Evolutionary conservation across 192 early-diverging fungal species (phyloP).

Genomic region (Coemansia sp.): DNA sequence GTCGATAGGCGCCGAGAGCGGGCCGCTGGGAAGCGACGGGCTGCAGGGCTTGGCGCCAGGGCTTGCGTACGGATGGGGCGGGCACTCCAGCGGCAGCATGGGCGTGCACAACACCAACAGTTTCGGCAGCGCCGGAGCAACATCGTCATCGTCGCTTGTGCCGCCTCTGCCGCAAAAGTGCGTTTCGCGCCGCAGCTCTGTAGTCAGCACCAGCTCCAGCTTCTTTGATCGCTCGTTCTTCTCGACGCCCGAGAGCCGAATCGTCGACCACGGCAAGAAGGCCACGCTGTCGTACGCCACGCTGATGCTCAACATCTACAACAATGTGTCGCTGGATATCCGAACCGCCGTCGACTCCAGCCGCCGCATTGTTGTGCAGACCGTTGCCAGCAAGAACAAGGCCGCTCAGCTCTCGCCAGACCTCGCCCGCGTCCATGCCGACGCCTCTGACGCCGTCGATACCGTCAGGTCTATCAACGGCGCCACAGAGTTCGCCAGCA

Average conservation of each 20-base stretch:
- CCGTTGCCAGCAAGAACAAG: constrained; percentile 33
- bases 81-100: constrained; percentile 1
- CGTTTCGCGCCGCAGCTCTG: constrained; percentile 50
- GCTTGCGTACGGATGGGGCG: background rate
- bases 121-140: constrained; percentile 2
- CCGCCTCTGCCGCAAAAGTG: constrained; percentile 13
- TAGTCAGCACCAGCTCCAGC: constrained; percentile 53
- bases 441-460: constrained; percentile 36
- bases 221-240: constrained; percentile 56
- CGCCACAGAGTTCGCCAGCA: constrained; percentile 32
- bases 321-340: constrained; percentile 51
- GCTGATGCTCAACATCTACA: constrained; percentile 53
- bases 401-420: constrained; percentile 27
- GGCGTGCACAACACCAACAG: constrained; percentile 3
- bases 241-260: constrained; percentile 48
- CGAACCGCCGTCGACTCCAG: constrained; percentile 32
- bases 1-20: constrained; percentile 10
- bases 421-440: constrained; percentile 39
- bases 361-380: constrained; percentile 44
- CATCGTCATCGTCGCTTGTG: background rate
- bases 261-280: constrained; percentile 38
- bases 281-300: constrained; percentile 49
- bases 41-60: background rate
- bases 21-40: constrained; percentile 1
- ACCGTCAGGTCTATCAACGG: constrained; percentile 20